Evolutionary conservation across 177 flowering plant species (phyloP), one percentile per base, ranked within the genome.

Genomic region (Telopea speciosissima): DNA sequence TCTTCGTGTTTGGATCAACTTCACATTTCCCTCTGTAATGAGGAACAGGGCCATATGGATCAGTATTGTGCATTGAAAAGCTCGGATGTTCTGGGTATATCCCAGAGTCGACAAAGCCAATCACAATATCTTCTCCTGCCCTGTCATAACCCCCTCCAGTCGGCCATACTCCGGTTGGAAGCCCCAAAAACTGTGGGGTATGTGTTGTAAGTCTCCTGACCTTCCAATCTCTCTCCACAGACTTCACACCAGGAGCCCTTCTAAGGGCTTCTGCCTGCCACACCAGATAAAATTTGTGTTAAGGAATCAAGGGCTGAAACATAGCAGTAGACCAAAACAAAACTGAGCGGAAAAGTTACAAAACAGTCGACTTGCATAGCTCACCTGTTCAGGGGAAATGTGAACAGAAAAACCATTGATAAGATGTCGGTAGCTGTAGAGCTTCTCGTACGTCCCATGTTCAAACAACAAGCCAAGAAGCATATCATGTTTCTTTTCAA

Each of bases 81-180:
- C 99, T 96, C 14, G 97, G 97, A 76, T 96, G 99, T 5, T 80
- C 82, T 5, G 98, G 98, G 82, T 76, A 88, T 72, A 96, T 96
- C 60, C 99, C 99, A 0, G 99, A 92, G 85, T 96, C 99, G 25
- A 96, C 85, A 76, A 96, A 91, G 31, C 97, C 99, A 33, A 96
- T 96, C 45, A 96, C 95, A 75, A 96, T 85, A 72, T 89, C 89
- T 72, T 96, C 99, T 71, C 99, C 99, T 21, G 99, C 99, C 77
- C 84, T 81, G 71, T 89, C 96, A 80, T 77, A 85, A 66, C 99
- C 99, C 73, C 99, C 99, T 59, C 96, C 98, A 52, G 91, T 91
- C 9, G 98, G 97, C 99, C 99, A 96, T 56, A 93, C 99, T 71
- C 91, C 99, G 68, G 96, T 91, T 67, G 99, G 99, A 64, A 96